Evolutionary conservation across 2,329 filamentous ascomycete species (phyloP).

Genomic region (Xylariaceae sp.): DNA sequence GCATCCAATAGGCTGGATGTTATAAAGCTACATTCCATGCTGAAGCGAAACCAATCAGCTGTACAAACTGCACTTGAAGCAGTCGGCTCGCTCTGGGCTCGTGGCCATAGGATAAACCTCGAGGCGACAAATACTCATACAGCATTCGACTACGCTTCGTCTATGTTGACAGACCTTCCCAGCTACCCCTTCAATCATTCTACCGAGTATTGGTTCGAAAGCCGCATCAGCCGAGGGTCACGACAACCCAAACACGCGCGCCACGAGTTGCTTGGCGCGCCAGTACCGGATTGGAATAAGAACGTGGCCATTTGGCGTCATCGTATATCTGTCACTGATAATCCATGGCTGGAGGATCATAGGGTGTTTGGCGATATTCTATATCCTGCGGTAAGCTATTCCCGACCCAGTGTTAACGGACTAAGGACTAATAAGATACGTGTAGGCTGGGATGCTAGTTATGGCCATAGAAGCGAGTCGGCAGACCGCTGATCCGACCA

Average conservation of each 20-base stretch:
- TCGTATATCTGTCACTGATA: slow-evolving; percentile 18
- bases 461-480: slow-evolving; percentile 28
- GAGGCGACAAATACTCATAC: slow-evolving; percentile 1
- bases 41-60: slow-evolving; percentile 12
- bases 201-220: slow-evolving; percentile 25
- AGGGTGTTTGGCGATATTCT: slow-evolving; percentile 24
- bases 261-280: slow-evolving; percentile 26
- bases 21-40: slow-evolving; percentile 12
- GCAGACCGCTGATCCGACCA: slow-evolving; percentile 14
- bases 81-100: slow-evolving; percentile 15
- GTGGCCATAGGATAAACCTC: slow-evolving; percentile 11
- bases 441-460: slow-evolving; percentile 24
- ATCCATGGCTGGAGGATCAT: slow-evolving; percentile 30
- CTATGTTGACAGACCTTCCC: slow-evolving; percentile 21
- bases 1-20: slow-evolving; percentile 1
- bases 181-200: slow-evolving; percentile 25
- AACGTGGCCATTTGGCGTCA: slow-evolving; percentile 27
- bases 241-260: slow-evolving; percentile 16
- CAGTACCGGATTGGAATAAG: slow-evolving; percentile 19
- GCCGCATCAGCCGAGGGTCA: slow-evolving; percentile 16
- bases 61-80: slow-evolving; percentile 10
- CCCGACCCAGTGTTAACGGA: not conserved
- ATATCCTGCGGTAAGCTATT: slow-evolving; percentile 22
- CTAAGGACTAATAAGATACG: slow-evolving; percentile 1
- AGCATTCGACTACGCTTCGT: not conserved